These are phyloP conservation scores for Paralagenidium karlingii DNA, from an alignment of 352 stramenopile species.

Conservation along the genomic window DNA sequence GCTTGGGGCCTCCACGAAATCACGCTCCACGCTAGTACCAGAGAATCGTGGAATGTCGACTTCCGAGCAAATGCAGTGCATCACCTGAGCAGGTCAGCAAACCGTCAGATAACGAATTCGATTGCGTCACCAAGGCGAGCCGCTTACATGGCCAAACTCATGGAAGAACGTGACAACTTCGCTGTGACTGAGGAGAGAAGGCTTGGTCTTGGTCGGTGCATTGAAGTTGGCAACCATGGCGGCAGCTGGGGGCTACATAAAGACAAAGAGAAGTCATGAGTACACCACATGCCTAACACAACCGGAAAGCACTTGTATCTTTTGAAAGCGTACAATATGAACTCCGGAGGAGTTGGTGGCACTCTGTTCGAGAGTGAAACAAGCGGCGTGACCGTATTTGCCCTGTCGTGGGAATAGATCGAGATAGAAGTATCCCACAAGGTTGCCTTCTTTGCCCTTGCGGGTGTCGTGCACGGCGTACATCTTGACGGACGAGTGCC, in stretches of 20 bases:
- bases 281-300: too few species aligned
- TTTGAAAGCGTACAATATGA: constrained; percentile 15
- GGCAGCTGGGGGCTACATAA: constrained; percentile 35
- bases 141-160: constrained; percentile 83
- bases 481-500: constrained; percentile 83
- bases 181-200: constrained; percentile 63
- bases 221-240: constrained; percentile 89
- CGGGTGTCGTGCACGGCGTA: constrained; percentile 73
- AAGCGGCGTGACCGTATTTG: constrained; percentile 84
- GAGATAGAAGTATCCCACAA: constrained; percentile 83
- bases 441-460: constrained; percentile 23
- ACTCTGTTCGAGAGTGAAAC: constrained; percentile 79
- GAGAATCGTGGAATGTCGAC: constrained; percentile 60
- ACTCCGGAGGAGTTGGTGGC: constrained; percentile 45
- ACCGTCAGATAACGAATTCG: too few species aligned
- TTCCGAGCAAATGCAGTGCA: constrained; percentile 84
- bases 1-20: constrained; percentile 86
- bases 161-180: constrained; percentile 87
- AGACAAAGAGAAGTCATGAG: too few species aligned
- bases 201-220: constrained; percentile 58
- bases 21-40: constrained; percentile 66
- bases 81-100: too few species aligned
- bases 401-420: constrained; percentile 77
- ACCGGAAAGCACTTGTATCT: not conserved
- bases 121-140: too few species aligned